Conservation (phyloP, 148 eudicot species). For the Bassia scoparia region DNA sequence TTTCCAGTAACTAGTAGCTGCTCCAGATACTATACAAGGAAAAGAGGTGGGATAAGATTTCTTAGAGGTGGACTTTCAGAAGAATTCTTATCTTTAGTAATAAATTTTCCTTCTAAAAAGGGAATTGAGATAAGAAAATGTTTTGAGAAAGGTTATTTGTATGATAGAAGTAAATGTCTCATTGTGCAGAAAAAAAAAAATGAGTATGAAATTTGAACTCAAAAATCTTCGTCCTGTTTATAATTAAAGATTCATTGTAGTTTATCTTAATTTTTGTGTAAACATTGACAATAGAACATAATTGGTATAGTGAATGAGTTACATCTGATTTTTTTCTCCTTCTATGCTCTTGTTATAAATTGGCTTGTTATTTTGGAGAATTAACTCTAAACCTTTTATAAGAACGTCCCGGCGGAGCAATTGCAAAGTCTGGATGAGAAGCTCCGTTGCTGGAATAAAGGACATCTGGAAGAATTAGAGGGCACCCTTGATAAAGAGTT, state of each 20-base stretch:
- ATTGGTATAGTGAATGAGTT: not conserved
- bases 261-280: not conserved
- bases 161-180: not conserved
- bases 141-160: not conserved
- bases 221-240: not conserved
- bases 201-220: not conserved
- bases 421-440: conserved; percentile 94
- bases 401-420: conserved; percentile 99
- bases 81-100: not conserved
- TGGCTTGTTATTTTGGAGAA: conserved; percentile 13
- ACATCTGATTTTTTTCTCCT: not conserved
- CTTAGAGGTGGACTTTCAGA: not conserved
- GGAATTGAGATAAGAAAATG: not conserved
- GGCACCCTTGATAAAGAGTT: conserved; percentile 94
- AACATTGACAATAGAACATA: not conserved
- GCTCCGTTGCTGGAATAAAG: conserved; percentile 98
- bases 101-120: too few species aligned
- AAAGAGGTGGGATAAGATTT: not conserved
- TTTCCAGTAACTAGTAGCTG: not conserved
- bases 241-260: not conserved
- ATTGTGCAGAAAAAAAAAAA: not conserved
- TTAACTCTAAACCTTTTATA: conserved; percentile 13
- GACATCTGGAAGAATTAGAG: conserved; percentile 94
- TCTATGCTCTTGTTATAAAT: not conserved
- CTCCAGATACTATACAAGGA: not conserved